Evolutionary conservation across 768 basidiomycete genomes (phyloP).

Genomic region (Leccinum sublutescens): DNA sequence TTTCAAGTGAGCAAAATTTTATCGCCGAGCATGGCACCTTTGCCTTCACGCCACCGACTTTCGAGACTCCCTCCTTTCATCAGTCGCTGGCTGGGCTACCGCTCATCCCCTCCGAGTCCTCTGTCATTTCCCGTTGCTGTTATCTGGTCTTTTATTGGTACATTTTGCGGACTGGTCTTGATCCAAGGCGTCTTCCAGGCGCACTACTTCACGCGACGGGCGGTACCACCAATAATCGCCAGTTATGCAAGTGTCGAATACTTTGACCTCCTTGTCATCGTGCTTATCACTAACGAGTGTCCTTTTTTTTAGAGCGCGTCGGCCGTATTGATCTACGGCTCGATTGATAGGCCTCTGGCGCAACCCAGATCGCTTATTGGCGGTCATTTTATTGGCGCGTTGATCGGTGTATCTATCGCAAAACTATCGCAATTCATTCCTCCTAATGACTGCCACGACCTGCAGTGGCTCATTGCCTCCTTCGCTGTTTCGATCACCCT

Average conservation of each 20-base stretch:
- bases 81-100: slow-evolving; percentile 16
- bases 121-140: not conserved
- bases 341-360: slow-evolving; percentile 48
- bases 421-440: slow-evolving; percentile 50
- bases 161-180: slow-evolving; percentile 48
- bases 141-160: slow-evolving; percentile 50
- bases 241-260: slow-evolving; percentile 19
- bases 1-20: not conserved
- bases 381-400: slow-evolving; percentile 41
- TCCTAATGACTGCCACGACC: slow-evolving; percentile 42
- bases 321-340: slow-evolving; percentile 53
- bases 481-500: slow-evolving; percentile 42
- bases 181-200: slow-evolving; percentile 52
- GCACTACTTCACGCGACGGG: slow-evolving; percentile 44
- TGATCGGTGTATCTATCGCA: slow-evolving; percentile 48
- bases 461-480: slow-evolving; percentile 40
- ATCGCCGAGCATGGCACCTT: not conserved
- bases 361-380: slow-evolving; percentile 52
- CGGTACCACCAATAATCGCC: slow-evolving; percentile 29
- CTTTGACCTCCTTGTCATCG: not conserved
- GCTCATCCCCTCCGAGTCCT: slow-evolving; percentile 7
- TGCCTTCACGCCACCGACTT: not conserved
- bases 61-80: slow-evolving; percentile 2
- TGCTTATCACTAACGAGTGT: not conserved
- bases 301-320: slow-evolving; percentile 44